Percentiles rank a stretch among this genome's conserved stretches.
phyloP scores from a whole-genome alignment of 2,329 filamentous ascomycete genomes.

The Colletotrichum trifolii region DNA sequence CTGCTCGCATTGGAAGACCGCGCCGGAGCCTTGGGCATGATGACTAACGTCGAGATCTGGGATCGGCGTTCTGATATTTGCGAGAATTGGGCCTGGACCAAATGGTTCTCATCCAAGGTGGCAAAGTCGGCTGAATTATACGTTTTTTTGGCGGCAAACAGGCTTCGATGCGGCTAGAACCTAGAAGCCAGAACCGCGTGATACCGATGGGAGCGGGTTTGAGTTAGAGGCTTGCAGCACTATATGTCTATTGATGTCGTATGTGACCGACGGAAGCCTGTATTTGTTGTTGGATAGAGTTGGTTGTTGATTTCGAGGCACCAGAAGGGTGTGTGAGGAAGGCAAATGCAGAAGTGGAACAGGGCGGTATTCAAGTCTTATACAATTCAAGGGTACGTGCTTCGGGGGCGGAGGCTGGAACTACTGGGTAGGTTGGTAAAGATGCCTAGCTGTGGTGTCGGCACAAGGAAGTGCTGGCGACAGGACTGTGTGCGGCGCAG shows the following conservation, averaged over 20 bases:
- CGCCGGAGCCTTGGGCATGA: constrained; percentile 49
- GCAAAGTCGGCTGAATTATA: background rate
- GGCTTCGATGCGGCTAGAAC: constrained; percentile 32
- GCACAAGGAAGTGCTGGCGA: too few species aligned
- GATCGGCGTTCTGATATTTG: constrained; percentile 25
- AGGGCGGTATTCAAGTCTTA: constrained; percentile 32
- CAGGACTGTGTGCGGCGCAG: too few species aligned
- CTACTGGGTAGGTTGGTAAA: constrained; percentile 4
- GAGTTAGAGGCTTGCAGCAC: background rate
- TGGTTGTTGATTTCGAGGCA: constrained; percentile 2
- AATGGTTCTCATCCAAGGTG: too few species aligned
- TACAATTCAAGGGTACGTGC: constrained; percentile 31
- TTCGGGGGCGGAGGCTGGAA: constrained; percentile 19
- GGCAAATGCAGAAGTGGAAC: background rate
- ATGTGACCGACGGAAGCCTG: background rate
- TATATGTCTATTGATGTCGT: background rate
- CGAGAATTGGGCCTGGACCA: too few species aligned
- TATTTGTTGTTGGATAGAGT: background rate
- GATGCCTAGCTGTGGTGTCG: background rate
- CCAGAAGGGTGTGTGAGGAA: constrained; percentile 5
- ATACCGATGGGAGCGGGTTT: background rate
- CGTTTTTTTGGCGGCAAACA: constrained; percentile 11
- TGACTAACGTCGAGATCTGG: constrained; percentile 18
- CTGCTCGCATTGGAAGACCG: constrained; percentile 47
- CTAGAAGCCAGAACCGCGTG: constrained; percentile 24